phyloP scores from a whole-genome alignment of 495 filamentous ascomycete species.

The Tuber calosporum region DNA sequence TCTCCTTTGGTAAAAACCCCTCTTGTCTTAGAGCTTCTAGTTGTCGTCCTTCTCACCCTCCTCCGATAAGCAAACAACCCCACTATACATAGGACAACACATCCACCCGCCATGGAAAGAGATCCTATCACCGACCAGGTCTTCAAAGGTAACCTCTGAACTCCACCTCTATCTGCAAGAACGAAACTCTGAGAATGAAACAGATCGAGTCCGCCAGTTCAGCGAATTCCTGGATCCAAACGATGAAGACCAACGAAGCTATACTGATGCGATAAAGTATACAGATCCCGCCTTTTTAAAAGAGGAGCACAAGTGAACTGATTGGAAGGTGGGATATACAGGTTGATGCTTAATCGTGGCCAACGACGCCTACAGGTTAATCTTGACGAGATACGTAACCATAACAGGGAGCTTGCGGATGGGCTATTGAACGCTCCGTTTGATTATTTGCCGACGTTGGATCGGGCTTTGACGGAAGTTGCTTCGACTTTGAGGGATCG shows the following conservation, averaged over 20 bases:
- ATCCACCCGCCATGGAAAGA: background rate
- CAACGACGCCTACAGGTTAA: constrained; percentile 73
- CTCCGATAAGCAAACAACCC: constrained; percentile 4
- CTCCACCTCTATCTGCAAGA: background rate
- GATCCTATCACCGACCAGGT: constrained; percentile 4
- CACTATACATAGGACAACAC: background rate
- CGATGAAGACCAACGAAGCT: constrained; percentile 37
- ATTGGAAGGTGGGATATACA: constrained; percentile 1
- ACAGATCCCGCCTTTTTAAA: background rate
- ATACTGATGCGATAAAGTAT: constrained; percentile 33
- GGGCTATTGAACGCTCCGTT: constrained; percentile 80
- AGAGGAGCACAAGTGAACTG: background rate
- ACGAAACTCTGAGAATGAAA: background rate
- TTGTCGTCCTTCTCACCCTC: background rate
- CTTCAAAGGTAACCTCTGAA: background rate
- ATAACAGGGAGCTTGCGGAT: constrained; percentile 82
- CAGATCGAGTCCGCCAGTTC: constrained; percentile 39
- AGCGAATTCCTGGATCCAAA: constrained; percentile 38
- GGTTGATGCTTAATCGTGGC: constrained; percentile 86
- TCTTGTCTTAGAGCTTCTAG: background rate
- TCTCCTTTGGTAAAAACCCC: background rate
- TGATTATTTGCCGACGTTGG: constrained; percentile 79
- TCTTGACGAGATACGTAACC: constrained; percentile 86
- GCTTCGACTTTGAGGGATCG: constrained; percentile 67
- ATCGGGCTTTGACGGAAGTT: constrained; percentile 79